phyloP scores from a whole-genome alignment of 2,329 filamentous ascomycete species.

The Venturia nashicola region DNA sequence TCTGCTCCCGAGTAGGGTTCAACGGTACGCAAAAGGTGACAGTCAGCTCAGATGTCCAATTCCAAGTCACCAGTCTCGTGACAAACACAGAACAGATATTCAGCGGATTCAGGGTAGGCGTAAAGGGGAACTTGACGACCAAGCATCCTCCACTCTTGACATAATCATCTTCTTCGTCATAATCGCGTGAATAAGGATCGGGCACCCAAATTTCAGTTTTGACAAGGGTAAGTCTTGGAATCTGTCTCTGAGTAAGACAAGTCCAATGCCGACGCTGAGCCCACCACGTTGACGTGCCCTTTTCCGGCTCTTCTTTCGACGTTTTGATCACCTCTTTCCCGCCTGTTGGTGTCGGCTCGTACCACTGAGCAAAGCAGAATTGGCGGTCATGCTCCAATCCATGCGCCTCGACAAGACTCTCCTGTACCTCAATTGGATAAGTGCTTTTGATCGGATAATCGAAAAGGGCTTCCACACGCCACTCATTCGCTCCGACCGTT shows the following conservation, averaged over 20 bases:
- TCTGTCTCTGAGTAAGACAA: conserved; percentile 58
- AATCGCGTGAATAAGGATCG: conserved; percentile 43
- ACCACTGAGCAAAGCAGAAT: conserved; percentile 64
- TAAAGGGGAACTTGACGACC: conserved; percentile 51
- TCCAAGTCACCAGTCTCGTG: conserved; percentile 17
- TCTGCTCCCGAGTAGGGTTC: conserved; percentile 45
- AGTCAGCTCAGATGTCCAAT: conserved; percentile 30
- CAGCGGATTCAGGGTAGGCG: conserved; percentile 21
- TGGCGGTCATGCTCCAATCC: conserved; percentile 71
- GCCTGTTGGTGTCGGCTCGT: conserved; percentile 24
- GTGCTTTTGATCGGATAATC: conserved; percentile 81
- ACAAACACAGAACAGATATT: conserved; percentile 21
- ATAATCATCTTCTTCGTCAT: conserved; percentile 36
- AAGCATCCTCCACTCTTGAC: conserved; percentile 47
- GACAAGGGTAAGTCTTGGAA: conserved; percentile 59
- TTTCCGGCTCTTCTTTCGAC: background rate
- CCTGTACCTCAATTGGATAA: conserved; percentile 57
- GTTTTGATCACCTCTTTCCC: background rate
- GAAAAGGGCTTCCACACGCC: conserved; percentile 48
- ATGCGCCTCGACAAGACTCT: conserved; percentile 50
- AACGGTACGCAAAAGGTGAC: conserved; percentile 56
- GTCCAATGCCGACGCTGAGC: conserved; percentile 41
- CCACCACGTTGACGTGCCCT: background rate
- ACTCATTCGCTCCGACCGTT: background rate
- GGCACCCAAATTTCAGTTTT: conserved; percentile 57